Base-by-base conservation (phyloP, 371 early-diverging fungal species). In the Rhizomucor miehei region DNA sequence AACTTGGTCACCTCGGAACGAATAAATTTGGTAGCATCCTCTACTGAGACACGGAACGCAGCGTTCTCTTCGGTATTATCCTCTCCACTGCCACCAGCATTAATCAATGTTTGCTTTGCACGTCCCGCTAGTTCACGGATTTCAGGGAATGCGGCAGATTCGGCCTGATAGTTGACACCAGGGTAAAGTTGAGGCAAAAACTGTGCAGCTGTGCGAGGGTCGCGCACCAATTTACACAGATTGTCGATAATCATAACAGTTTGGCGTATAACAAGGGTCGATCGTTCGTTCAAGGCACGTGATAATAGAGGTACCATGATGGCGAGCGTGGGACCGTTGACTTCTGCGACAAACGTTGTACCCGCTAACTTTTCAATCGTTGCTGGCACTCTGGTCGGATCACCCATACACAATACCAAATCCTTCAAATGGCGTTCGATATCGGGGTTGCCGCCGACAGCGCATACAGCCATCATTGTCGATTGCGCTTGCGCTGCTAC, bases 301-400 rank as follows among this genome's bases (percentile, higher is more conserved):
- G 77, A 75, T 47, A 85, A 62, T 12, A 85, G 75, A 13, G 85
- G 85, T 4, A 87, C 87, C 84, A 89, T 84, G 58, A 91, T 84
- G 60, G 91, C 89, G 35, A 91, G 77, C 16, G 89, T 84, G 20
- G 90, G 89, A 35, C 85, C 88, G 52, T 82, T 84, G 60, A 91
- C 90, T 61, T 85, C 86, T 43, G 86, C 85, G 16, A 91, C 90
- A 67, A 90, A 90, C 19, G 91, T 91, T 16, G 89, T 89, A 38
- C 82, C 80, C 1, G 88, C 84, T 19, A 91, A 71, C 58, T 88
- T 88, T 53, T 88, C 84, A 54, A 91, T 82, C 41, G 82, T 81
- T 19, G 71, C 68, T 37, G 86, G 73, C 0, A 89, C 87, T 49
- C 83, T 75, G 13, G 78, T 73, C 8, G 91, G 91, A 51, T 86